These are phyloP conservation scores for Aureobasidium leucospermi DNA, from an alignment of 2,329 filamentous ascomycete genomes.

Conservation along the genomic window DNA sequence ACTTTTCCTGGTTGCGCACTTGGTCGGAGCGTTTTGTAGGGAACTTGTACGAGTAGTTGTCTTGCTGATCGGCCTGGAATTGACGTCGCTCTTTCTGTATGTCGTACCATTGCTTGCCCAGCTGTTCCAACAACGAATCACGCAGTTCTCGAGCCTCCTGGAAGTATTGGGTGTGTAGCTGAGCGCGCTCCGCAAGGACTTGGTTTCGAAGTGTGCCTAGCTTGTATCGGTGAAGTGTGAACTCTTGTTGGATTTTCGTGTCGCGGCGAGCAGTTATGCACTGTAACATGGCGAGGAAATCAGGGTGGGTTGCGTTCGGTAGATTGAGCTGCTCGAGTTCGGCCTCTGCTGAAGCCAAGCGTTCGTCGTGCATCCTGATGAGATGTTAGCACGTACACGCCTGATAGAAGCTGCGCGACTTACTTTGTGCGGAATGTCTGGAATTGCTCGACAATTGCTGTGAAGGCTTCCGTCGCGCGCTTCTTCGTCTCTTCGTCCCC, in stretches of 20 bases:
- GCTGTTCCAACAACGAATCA: conserved; percentile 68
- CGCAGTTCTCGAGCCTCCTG: conserved; percentile 77
- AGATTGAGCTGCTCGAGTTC: conserved; percentile 55
- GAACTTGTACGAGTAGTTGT: conserved; percentile 76
- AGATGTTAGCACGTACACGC: neutral
- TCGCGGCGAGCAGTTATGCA: conserved; percentile 76
- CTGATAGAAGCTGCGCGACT: neutral
- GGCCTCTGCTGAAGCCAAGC: conserved; percentile 69
- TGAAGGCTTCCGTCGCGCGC: conserved; percentile 36
- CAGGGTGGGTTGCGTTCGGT: conserved; percentile 66
- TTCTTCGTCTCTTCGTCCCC: conserved; percentile 23
- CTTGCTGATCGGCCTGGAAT: conserved; percentile 67
- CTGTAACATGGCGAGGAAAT: conserved; percentile 83
- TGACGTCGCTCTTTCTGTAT: conserved; percentile 83
- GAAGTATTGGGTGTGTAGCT: conserved; percentile 84
- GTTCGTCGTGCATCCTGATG: conserved; percentile 68
- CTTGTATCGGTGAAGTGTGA: conserved; percentile 66
- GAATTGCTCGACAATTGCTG: conserved; percentile 81
- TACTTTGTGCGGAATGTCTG: conserved; percentile 60
- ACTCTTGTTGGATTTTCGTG: conserved; percentile 70
- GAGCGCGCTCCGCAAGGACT: conserved; percentile 72
- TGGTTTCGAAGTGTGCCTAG: conserved; percentile 64
- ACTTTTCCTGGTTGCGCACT: conserved; percentile 76
- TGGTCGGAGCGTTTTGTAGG: conserved; percentile 70
- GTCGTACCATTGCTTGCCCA: conserved; percentile 86